Percentiles rank a stretch among this genome's conserved stretches.
phyloP scores from a whole-genome alignment of 2,329 filamentous ascomycete genomes.

The Eutypa lata region DNA sequence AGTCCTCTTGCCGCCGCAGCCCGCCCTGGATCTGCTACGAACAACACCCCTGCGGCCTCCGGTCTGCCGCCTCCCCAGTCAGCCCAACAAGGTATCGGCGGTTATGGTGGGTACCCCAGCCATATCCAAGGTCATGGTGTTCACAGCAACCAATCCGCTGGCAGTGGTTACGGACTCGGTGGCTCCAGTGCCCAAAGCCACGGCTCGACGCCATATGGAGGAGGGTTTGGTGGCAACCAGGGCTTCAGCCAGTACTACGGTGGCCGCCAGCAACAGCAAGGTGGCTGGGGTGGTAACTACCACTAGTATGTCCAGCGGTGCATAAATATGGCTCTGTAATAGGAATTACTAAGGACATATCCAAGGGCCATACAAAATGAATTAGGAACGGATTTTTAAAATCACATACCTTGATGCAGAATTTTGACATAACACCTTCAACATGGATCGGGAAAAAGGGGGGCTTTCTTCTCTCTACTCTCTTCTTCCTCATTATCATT shows the following conservation, averaged over 20 bases:
- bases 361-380: too few relatives aligned
- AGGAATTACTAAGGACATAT: too few relatives aligned
- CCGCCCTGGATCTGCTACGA: conserved; percentile 58
- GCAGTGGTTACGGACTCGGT: conserved; percentile 51
- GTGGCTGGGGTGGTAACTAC: conserved; percentile 61
- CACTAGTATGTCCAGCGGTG: conserved; percentile 27
- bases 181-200: conserved; percentile 49
- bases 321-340: not conserved
- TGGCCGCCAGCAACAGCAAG: conserved; percentile 42
- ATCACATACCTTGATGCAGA: too few relatives aligned
- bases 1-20: conserved; percentile 53
- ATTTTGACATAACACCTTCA: too few relatives aligned
- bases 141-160: conserved; percentile 46
- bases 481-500: not conserved
- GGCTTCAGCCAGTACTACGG: conserved; percentile 49
- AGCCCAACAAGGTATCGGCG: conserved; percentile 50
- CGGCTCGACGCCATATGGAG: conserved; percentile 53
- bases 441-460: conserved; percentile 6
- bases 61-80: conserved; percentile 56
- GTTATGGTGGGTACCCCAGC: conserved; percentile 54
- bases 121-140: conserved; percentile 52
- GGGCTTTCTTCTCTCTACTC: conserved; percentile 14
- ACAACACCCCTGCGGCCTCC: conserved; percentile 48
- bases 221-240: conserved; percentile 46
- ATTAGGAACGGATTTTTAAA: too few relatives aligned